phyloP scores from a whole-genome alignment of 2,329 filamentous ascomycete species.

The Venturia carpophila region DNA sequence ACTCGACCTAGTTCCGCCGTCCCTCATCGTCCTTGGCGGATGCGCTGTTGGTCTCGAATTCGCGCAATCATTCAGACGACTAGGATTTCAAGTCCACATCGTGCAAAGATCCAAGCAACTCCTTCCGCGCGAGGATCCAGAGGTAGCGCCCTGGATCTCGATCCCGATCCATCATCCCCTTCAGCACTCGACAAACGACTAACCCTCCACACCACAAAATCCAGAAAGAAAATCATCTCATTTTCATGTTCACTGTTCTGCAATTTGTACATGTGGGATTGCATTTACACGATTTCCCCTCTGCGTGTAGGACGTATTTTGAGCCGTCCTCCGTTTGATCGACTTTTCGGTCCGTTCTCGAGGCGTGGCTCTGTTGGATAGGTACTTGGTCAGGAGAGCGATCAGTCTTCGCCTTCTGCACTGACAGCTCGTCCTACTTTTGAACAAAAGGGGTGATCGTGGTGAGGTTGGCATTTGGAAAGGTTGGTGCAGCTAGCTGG shows the following conservation, averaged over 20 bases:
- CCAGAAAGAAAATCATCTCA: constrained; percentile 32
- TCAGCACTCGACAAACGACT: constrained; percentile 24
- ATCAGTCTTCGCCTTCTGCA: too few relatives aligned
- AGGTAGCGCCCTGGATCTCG: constrained; percentile 38
- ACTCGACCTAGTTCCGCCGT: constrained; percentile 38
- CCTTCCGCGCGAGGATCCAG: constrained; percentile 41
- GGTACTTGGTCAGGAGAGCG: too few relatives aligned
- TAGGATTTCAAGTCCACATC: constrained; percentile 44
- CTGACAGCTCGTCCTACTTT: too few relatives aligned
- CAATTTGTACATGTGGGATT: constrained; percentile 47
- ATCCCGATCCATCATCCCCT: constrained; percentile 21
- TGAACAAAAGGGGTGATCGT: too few relatives aligned
- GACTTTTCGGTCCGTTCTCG: too few relatives aligned
- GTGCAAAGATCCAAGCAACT: constrained; percentile 39
- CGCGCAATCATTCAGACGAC: constrained; percentile 42
- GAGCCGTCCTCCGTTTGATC: too few relatives aligned
- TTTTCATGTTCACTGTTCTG: constrained; percentile 49
- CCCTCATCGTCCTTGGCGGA: constrained; percentile 46
- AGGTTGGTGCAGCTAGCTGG: too few relatives aligned
- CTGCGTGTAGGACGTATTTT: too few relatives aligned
- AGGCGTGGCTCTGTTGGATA: too few relatives aligned
- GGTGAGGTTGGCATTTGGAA: too few relatives aligned
- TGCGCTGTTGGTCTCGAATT: constrained; percentile 49
- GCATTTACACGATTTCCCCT: constrained; percentile 37
- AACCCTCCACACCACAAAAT: constrained; percentile 19